Percentiles rank a stretch among this genome's conserved stretches.
These are phyloP conservation scores for Populus hybrid DNA, from an alignment of 441 rosid genomes.

Conservation along the genomic window DNA sequence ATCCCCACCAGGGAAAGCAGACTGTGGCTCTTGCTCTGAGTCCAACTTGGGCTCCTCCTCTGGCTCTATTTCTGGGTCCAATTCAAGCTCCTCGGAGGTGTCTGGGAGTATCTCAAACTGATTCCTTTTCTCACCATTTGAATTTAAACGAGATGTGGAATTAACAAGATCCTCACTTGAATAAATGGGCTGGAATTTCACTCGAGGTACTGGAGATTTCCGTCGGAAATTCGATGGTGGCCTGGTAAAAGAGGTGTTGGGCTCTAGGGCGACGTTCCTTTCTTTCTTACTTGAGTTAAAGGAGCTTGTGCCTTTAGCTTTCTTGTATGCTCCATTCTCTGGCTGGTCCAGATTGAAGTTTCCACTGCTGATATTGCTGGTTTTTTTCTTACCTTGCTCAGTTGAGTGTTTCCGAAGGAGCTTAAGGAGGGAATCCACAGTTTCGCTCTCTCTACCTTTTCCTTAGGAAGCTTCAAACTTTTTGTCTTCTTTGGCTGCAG, in stretches of 20 bases:
- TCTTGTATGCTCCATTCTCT: conserved; percentile 27
- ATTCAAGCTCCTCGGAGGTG: conserved; percentile 20
- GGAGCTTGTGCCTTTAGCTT: conserved; percentile 30
- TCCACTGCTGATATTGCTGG: conserved; percentile 22
- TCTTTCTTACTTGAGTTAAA: conserved; percentile 16
- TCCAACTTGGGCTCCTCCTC: conserved; percentile 28
- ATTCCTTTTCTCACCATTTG: conserved; percentile 34
- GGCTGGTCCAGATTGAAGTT: conserved; percentile 31
- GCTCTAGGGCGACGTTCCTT: conserved; percentile 23
- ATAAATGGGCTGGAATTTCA: conserved; percentile 42
- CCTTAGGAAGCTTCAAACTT: conserved; percentile 44
- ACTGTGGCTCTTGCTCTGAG: conserved; percentile 17
- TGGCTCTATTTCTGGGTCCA: conserved; percentile 19
- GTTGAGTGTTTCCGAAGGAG: conserved; percentile 66
- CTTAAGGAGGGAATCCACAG: conserved; percentile 68
- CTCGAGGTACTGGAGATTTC: conserved; percentile 56
- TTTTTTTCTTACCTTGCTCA: conserved; percentile 55
- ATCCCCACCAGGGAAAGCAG: conserved; percentile 25
- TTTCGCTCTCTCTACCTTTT: conserved; percentile 52
- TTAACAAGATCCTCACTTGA: conserved; percentile 39
- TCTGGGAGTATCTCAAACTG: conserved; percentile 31
- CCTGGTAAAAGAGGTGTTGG: conserved; percentile 37
- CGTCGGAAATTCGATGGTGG: conserved; percentile 61
- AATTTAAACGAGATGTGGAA: conserved; percentile 26
- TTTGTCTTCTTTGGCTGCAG: conserved; percentile 51